Conservation (phyloP, 768 basidiomycete genomes). For the Lentinula edodes region DNA sequence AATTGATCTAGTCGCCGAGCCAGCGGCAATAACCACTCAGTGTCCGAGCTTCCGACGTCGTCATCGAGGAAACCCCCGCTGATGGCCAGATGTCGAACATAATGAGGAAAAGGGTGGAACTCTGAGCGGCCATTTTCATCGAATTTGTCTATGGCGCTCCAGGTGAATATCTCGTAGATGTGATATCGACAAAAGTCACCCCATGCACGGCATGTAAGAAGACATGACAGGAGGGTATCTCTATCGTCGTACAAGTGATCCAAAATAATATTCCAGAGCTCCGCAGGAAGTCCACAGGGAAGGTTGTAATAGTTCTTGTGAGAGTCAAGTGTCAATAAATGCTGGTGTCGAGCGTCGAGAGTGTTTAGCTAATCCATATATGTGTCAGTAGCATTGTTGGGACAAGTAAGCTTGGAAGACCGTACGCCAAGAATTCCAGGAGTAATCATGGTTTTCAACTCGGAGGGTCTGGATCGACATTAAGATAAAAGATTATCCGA, state of each 20-base stretch:
- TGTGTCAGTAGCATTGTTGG: background rate
- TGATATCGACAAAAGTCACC: conserved; percentile 1
- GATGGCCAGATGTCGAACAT: background rate
- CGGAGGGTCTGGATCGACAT: too few relatives aligned
- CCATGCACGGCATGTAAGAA: background rate
- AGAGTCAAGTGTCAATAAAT: background rate
- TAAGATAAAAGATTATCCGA: too few relatives aligned
- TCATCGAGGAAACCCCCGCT: background rate
- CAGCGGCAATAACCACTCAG: background rate
- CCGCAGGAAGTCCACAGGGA: conserved; percentile 2
- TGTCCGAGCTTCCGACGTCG: background rate
- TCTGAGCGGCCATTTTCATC: background rate
- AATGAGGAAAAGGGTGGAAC: background rate
- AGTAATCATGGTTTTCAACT: background rate
- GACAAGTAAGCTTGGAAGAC: background rate
- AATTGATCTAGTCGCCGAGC: background rate
- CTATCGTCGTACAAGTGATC: background rate
- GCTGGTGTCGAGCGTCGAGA: background rate
- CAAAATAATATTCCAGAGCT: conserved; percentile 2
- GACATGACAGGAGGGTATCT: background rate
- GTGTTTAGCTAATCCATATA: background rate
- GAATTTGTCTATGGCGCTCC: background rate
- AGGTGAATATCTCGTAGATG: background rate
- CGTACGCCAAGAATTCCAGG: background rate
- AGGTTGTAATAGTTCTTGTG: background rate